These are phyloP conservation scores for Tilletia indica DNA, from an alignment of 1,284 basidiomycete genomes.

Conservation along the genomic window DNA sequence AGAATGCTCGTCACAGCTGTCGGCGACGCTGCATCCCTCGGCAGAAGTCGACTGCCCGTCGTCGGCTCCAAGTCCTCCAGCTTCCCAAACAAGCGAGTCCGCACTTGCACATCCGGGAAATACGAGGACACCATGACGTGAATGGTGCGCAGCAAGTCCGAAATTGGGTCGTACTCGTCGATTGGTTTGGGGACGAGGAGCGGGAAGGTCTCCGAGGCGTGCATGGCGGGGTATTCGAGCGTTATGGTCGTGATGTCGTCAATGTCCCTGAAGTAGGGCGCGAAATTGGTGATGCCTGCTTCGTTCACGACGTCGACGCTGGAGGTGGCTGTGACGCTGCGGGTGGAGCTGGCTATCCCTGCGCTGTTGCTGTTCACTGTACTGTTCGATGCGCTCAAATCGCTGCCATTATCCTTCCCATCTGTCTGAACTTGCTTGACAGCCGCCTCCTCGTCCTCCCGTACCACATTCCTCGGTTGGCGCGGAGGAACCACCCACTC, in stretches of 20 bases:
- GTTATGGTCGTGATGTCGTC: slow-evolving; percentile 31
- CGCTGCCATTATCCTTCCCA: background rate
- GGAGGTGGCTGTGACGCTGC: background rate
- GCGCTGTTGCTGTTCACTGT: background rate
- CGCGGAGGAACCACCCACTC: background rate
- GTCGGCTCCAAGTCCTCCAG: slow-evolving; percentile 42
- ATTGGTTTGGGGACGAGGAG: slow-evolving; percentile 46
- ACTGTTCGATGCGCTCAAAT: too few relatives aligned
- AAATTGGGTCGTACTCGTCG: slow-evolving; percentile 53
- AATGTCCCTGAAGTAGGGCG: slow-evolving; percentile 38
- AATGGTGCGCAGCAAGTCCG: slow-evolving; percentile 47
- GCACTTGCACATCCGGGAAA: slow-evolving; percentile 31
- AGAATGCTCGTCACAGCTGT: too few relatives aligned
- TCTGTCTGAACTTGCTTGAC: slow-evolving; percentile 19
- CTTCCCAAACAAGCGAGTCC: slow-evolving; percentile 37
- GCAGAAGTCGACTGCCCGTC: slow-evolving; percentile 28
- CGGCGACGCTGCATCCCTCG: background rate
- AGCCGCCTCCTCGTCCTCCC: background rate
- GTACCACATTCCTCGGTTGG: background rate
- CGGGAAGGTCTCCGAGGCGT: slow-evolving; percentile 29
- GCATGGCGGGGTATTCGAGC: background rate
- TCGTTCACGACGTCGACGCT: slow-evolving; percentile 29
- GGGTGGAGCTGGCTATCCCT: background rate
- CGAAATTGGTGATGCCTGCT: slow-evolving; percentile 33
- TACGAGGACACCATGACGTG: slow-evolving; percentile 43